phyloP scores from a whole-genome alignment of 257 asterid species.

The Solanum paucissectum region DNA sequence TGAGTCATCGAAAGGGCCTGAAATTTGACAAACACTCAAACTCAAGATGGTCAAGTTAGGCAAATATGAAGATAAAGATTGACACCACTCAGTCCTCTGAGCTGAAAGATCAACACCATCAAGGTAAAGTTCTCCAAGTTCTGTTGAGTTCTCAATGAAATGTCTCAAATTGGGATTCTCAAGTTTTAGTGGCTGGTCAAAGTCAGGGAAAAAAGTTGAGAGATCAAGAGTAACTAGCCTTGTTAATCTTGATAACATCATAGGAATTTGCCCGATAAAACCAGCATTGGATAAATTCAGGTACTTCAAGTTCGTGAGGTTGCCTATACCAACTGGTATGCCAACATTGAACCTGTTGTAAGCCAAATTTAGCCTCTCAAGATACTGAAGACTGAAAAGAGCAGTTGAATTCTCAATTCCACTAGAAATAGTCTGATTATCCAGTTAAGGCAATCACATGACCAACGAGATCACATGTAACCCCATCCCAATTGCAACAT shows the following conservation, averaged over 20 bases:
- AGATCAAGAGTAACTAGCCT: conserved; percentile 16
- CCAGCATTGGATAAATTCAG: conserved; percentile 10
- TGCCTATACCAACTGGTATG: neutral
- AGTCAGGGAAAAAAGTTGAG: neutral
- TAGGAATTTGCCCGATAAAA: conserved; percentile 5
- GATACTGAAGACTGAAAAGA: neutral
- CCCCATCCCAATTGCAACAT: neutral
- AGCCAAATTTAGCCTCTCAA: no score
- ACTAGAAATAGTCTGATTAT: neutral
- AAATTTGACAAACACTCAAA: no score
- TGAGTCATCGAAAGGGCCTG: no score
- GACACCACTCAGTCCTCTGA: no score
- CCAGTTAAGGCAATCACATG: neutral
- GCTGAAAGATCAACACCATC: no score
- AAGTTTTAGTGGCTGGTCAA: neutral
- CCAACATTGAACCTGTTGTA: no score
- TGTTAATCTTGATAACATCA: neutral
- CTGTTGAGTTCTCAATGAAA: no score
- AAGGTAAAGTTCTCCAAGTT: no score
- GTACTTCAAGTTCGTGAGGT: conserved; percentile 2
- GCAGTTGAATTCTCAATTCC: neutral
- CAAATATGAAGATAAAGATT: no score
- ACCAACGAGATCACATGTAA: neutral
- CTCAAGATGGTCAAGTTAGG: no score
- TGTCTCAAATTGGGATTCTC: no score